A percentile compares a stretch with the other conserved stretches of the same genome.
These are phyloP conservation scores for Entoloma clypeatum DNA, from an alignment of 1,284 basidiomycete genomes.

Conservation along the genomic window DNA sequence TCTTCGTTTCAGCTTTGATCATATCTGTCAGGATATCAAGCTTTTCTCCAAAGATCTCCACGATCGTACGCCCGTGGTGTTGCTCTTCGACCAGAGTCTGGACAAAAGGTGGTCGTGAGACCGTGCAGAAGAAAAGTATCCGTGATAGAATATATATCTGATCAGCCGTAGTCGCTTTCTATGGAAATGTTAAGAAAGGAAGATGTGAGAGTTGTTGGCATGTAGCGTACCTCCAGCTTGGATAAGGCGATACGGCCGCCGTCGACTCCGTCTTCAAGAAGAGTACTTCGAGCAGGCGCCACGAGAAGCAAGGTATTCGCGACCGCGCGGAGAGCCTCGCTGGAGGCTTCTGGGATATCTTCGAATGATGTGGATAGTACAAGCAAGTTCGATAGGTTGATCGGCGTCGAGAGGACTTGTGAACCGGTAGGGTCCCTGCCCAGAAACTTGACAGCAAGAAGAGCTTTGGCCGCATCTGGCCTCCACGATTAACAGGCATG, in stretches of 20 bases:
- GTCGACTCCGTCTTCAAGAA: slow-evolving; percentile 53
- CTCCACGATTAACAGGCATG: slow-evolving; percentile 11
- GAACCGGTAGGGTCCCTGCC: slow-evolving; percentile 73
- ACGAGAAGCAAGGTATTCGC: slow-evolving; percentile 74
- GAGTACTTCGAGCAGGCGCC: slow-evolving; percentile 54
- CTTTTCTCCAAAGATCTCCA: slow-evolving; percentile 58
- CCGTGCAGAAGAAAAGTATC: slow-evolving; percentile 71
- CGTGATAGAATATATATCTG: slow-evolving; percentile 71
- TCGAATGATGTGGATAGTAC: slow-evolving; percentile 46
- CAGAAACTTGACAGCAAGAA: slow-evolving; percentile 72
- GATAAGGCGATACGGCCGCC: slow-evolving; percentile 57
- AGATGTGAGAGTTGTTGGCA: slow-evolving; percentile 3
- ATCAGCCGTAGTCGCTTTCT: slow-evolving; percentile 63
- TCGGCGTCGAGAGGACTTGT: slow-evolving; percentile 49
- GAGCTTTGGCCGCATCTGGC: slow-evolving; percentile 57
- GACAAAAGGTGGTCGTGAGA: slow-evolving; percentile 49
- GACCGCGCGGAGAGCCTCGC: slow-evolving; percentile 69
- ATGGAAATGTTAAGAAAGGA: slow-evolving; percentile 7
- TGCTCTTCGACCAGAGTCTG: slow-evolving; percentile 59
- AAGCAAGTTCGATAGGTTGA: slow-evolving; percentile 53
- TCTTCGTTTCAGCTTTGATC: slow-evolving; percentile 47
- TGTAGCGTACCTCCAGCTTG: slow-evolving; percentile 55
- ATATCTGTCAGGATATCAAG: slow-evolving; percentile 47
- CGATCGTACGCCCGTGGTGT: slow-evolving; percentile 47
- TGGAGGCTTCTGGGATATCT: slow-evolving; percentile 56